Percentiles rank a stretch among this genome's conserved stretches.
Conservation (phyloP, 1,284 basidiomycete genomes). For the Ceratobasidium sp. region DNA sequence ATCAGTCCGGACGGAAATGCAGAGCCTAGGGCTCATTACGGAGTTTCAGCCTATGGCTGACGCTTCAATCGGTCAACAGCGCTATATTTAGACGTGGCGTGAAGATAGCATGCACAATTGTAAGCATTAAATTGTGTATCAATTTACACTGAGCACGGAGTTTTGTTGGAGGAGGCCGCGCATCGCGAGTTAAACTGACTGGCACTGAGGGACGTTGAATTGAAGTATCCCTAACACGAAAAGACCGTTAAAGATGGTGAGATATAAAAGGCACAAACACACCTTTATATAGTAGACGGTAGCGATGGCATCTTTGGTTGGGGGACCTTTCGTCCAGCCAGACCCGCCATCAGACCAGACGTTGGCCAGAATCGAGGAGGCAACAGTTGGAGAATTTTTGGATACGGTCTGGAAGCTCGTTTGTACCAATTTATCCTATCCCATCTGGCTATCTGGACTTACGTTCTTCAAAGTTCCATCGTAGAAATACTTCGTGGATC, state of each 20-base stretch:
- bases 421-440: neutral
- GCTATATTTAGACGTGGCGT: too few species aligned
- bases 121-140: too few species aligned
- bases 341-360: constrained; percentile 39
- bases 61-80: too few species aligned
- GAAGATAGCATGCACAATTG: too few species aligned
- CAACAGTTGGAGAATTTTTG: constrained; percentile 42
- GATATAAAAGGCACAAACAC: constrained; percentile 11
- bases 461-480: constrained; percentile 39
- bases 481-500: constrained; percentile 39
- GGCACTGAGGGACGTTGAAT: constrained; percentile 41
- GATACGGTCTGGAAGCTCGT: constrained; percentile 38
- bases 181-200: constrained; percentile 41
- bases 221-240: constrained; percentile 42
- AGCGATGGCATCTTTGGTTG: constrained; percentile 43
- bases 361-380: constrained; percentile 25
- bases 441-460: neutral
- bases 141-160: constrained; percentile 42
- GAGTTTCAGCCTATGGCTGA: too few species aligned
- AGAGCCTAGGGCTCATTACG: too few species aligned
- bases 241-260: neutral
- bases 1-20: too few species aligned
- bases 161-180: constrained; percentile 38
- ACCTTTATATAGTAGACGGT: constrained; percentile 43
- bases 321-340: constrained; percentile 40